A percentile compares a stretch with the other conserved stretches of the same genome.
phyloP scores from a whole-genome alignment of 2,329 filamentous ascomycete species.

The Salinomyces thailandicus region DNA sequence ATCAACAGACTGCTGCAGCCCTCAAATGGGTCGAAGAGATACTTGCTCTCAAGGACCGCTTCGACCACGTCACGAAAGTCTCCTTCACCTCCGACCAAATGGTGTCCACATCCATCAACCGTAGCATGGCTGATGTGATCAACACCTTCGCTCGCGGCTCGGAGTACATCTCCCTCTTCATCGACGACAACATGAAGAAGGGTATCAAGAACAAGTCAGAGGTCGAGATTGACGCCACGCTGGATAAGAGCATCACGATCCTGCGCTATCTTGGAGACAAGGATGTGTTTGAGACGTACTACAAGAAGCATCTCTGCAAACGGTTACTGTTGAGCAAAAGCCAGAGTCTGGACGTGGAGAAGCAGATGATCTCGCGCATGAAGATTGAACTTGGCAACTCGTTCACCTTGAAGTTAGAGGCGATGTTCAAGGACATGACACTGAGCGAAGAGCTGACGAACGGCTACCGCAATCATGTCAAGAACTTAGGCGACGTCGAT shows the following conservation, averaged over 20 bases:
- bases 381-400: slow-evolving; percentile 92
- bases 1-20: slow-evolving; percentile 74
- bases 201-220: slow-evolving; percentile 91
- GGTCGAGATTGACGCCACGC: slow-evolving; percentile 66
- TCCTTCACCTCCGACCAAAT: slow-evolving; percentile 68
- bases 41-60: slow-evolving; percentile 74
- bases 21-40: slow-evolving; percentile 95
- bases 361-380: slow-evolving; percentile 93
- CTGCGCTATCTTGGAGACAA: slow-evolving; percentile 84
- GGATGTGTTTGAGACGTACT: slow-evolving; percentile 92
- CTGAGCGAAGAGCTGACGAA: slow-evolving; percentile 73
- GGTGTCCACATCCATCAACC: slow-evolving; percentile 71
- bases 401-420: slow-evolving; percentile 85
- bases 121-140: slow-evolving; percentile 87
- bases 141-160: slow-evolving; percentile 74
- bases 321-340: slow-evolving; percentile 81
- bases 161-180: slow-evolving; percentile 91
- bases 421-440: slow-evolving; percentile 95
- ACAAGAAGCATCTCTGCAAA: slow-evolving; percentile 90
- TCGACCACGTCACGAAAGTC: slow-evolving; percentile 63
- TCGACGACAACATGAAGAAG: slow-evolving; percentile 91
- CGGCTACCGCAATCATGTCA: slow-evolving; percentile 63
- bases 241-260: slow-evolving; percentile 82
- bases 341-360: slow-evolving; percentile 83
- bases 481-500: slow-evolving; percentile 45